Percentiles rank a stretch among this genome's conserved stretches.
These are phyloP conservation scores for Gremmenia infestans DNA, from an alignment of 2,329 filamentous ascomycete species.

Conservation along the genomic window DNA sequence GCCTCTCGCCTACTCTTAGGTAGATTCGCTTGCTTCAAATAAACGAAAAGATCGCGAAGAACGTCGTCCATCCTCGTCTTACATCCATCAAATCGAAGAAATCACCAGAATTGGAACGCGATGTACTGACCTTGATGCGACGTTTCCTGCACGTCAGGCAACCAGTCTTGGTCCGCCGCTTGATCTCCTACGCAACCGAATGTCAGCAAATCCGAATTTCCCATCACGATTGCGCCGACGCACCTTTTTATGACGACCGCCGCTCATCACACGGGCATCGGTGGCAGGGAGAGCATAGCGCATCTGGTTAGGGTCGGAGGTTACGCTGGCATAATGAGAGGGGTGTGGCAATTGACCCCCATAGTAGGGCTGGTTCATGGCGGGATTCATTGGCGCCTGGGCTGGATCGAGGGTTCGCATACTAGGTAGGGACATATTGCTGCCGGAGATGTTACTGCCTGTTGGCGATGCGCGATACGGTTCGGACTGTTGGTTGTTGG, in stretches of 20 bases:
- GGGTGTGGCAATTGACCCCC: slow-evolving; percentile 35
- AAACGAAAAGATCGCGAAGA: slow-evolving; percentile 32
- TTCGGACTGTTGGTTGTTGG: slow-evolving; percentile 32
- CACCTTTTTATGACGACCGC: slow-evolving; percentile 54
- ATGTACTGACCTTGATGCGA: slow-evolving; percentile 63
- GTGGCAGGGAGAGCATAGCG: slow-evolving; percentile 52
- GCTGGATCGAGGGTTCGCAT: slow-evolving; percentile 44
- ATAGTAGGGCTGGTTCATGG: slow-evolving; percentile 44
- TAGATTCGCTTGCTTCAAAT: slow-evolving; percentile 34
- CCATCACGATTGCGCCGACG: slow-evolving; percentile 6
- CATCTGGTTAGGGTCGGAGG: slow-evolving; percentile 42
- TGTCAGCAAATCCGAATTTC: slow-evolving; percentile 24
- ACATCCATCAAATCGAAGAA: slow-evolving; percentile 18
- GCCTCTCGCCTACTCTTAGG: slow-evolving; percentile 33
- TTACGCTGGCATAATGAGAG: slow-evolving; percentile 42
- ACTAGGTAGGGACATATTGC: slow-evolving; percentile 41
- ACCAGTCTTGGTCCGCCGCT: slow-evolving; percentile 69
- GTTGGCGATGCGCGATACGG: slow-evolving; percentile 41
- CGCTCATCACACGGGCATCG: slow-evolving; percentile 50
- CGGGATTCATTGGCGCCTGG: slow-evolving; percentile 38
- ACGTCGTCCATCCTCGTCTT: slow-evolving; percentile 23
- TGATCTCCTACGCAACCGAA: slow-evolving; percentile 54
- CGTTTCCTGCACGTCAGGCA: slow-evolving; percentile 61
- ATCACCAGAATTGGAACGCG: slow-evolving; percentile 16
- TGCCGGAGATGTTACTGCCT: slow-evolving; percentile 36